These are phyloP conservation scores for Candolleomyces efflorescens DNA, from an alignment of 768 basidiomycete genomes.

Conservation along the genomic window DNA sequence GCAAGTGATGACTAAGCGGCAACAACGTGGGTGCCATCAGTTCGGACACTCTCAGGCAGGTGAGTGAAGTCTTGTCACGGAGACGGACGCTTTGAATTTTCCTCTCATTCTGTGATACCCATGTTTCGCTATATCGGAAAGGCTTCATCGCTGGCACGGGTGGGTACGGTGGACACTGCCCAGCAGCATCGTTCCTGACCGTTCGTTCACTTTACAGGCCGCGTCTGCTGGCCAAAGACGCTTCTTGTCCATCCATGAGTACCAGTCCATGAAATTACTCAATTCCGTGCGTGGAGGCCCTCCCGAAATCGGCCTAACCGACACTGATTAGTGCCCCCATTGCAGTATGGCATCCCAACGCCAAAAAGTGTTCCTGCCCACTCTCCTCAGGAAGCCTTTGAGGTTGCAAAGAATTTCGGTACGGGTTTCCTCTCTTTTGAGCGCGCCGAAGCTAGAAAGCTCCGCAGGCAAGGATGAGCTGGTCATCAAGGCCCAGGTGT, in stretches of 20 bases:
- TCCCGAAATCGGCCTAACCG: background rate
- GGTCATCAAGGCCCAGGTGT: slow-evolving; percentile 98
- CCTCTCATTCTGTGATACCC: slow-evolving; percentile 17
- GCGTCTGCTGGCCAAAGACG: slow-evolving; percentile 82
- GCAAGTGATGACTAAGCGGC: slow-evolving; percentile 43
- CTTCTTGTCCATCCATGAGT: slow-evolving; percentile 95
- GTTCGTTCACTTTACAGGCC: slow-evolving; percentile 32
- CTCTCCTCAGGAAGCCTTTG: slow-evolving; percentile 83
- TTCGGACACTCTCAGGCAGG: background rate
- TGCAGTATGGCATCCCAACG: slow-evolving; percentile 91
- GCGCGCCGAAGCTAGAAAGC: background rate
- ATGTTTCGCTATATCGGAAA: slow-evolving; percentile 54
- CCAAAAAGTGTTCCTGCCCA: slow-evolving; percentile 89
- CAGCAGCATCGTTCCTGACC: too few species aligned
- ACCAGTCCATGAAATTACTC: slow-evolving; percentile 92
- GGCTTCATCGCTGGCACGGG: slow-evolving; percentile 61
- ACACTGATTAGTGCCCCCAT: background rate
- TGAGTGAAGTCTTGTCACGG: slow-evolving; percentile 2
- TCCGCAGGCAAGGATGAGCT: slow-evolving; percentile 66
- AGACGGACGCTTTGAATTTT: background rate
- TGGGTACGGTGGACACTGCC: slow-evolving; percentile 24
- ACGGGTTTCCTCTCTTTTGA: slow-evolving; percentile 18
- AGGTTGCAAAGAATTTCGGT: slow-evolving; percentile 90
- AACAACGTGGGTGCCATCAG: slow-evolving; percentile 6
- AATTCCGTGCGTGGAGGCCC: slow-evolving; percentile 64